Base-by-base conservation (phyloP, 371 early-diverging fungal species). In the Mortierella sp. region DNA sequence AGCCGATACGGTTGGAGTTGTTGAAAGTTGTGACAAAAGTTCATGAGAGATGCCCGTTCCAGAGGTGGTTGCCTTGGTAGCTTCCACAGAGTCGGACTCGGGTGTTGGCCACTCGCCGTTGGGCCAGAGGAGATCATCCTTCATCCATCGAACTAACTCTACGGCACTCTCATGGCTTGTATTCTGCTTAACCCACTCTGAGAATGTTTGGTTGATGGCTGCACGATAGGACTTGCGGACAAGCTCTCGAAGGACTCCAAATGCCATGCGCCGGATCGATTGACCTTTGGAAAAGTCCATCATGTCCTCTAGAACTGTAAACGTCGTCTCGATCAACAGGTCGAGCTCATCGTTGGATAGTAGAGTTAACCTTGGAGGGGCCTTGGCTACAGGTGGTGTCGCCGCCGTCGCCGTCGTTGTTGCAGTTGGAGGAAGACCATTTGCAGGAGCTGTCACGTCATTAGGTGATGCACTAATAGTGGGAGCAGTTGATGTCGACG, bases 201-300 rank as follows among this genome's bases (percentile, higher is more conserved):
- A 77, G 50, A 79, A 79, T 16, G 73, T 68, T 55, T 79, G 66
- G 57, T 79, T 79, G 64, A 79, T 79, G 23, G 79, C 79, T 1
- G 62, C 66, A 7, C 79, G 61, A 56, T 79, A 79, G 16, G 79
- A 79, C 26, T 79, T 79, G 50, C 79, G 72, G 29, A 79, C 79
- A 48, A 79, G 52, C 25, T 72, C 79, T 16, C 73, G 68, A 3
- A 79, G 66, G 51, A 79, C 57, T 6, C 79, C 79, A 69, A 79
- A 79, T 4, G 79, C 69, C 79, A 79, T 79, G 2, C 79, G 69
- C 1, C 79, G 79, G 60, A 79, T 79, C 47, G 79, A 72, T 57
- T 79, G 79, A 28, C 79, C 69, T 19, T 72, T 72, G 26, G 79
- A 72, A 28, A 79, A 79, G 25, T 79, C 79, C 72, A 79, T 69